Evolutionary conservation across 306 rosid genomes (phyloP).

Genomic region (Sechiopsis laciniata): DNA sequence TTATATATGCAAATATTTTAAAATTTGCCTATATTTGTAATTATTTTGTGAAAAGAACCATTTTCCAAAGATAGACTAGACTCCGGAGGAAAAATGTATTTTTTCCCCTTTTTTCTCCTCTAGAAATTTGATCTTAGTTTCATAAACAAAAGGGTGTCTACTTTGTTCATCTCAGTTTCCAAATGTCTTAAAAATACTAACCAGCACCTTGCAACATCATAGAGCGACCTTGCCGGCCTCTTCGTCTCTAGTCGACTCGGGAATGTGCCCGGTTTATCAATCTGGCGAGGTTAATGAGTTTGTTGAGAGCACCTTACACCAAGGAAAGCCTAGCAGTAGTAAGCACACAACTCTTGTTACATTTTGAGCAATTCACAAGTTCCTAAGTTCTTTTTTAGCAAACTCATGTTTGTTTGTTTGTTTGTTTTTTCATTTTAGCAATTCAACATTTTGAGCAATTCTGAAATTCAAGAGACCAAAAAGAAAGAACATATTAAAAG

Average conservation of each 20-base stretch:
- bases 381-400: conserved; percentile 2
- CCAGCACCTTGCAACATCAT: conserved; percentile 22
- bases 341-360: conserved; percentile 26
- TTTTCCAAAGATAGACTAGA: no score
- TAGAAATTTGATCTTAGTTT: no score
- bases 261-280: conserved; percentile 27
- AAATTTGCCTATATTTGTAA: no score
- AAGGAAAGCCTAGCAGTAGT: conserved; percentile 40
- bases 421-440: no score
- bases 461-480: conserved; percentile 53
- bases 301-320: conserved; percentile 36
- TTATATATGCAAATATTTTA: no score
- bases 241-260: conserved; percentile 26
- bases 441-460: conserved; percentile 26
- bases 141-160: no score
- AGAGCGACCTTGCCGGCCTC: conserved; percentile 28
- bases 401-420: no score
- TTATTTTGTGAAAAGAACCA: no score
- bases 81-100: no score
- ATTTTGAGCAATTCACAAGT: background rate
- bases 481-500: conserved; percentile 20
- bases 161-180: background rate
- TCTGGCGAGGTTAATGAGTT: conserved; percentile 22
- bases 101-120: background rate
- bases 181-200: conserved; percentile 45